Evolutionary conservation across 805 yeast genomes (phyloP), one percentile per base, ranked within the genome.

Genomic region (Hanseniaspora opuntiae): DNA sequence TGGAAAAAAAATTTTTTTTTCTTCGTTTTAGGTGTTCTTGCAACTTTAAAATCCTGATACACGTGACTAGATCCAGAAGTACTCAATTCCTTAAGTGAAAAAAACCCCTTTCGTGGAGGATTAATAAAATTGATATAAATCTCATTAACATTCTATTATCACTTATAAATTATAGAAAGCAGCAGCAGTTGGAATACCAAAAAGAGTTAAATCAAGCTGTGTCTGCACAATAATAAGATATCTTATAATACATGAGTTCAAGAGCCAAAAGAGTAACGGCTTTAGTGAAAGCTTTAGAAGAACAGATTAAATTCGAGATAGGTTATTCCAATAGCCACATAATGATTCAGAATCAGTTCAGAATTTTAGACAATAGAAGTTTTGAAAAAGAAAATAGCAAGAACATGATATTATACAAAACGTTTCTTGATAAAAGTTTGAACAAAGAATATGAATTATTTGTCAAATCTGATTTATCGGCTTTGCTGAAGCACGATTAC

Each of bases 221-320:
- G 39, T 9, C 11, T n/a, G 8, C 4, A 16, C 2, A 2, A 36
- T 36, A 14, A n/a, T n/a, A 19, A 9, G 20, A 19, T n/a, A 36
- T n/a, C 3, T 11, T n/a, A 4, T n/a, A 24, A 6, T 25, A n/a
- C 1, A 42, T 42, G 45, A n/a, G 22, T 17, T 16, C 14, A 17
- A 25, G 17, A 19, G 35, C 33, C 12, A 44, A 44, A 32, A 49
- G 35, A 42, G 30, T 30, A 4, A 20, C 12, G 24, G 30, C 44
- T 4, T 8, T 49, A 19, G n/a, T 20, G 10, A 49, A 49, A 30
- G 36, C 37, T 12, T n/a, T 49, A 4, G 45, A 49, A 16, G 47
- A 42, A 10, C 53, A 49, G 33, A 49, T 49, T 20, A 49, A 42
- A 17, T 35, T 41, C 40, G 53, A 49, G 25, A 25, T 49, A 38